phyloP scores from a whole-genome alignment of 768 basidiomycete genomes.

The Neoboletus subvelutipes region DNA sequence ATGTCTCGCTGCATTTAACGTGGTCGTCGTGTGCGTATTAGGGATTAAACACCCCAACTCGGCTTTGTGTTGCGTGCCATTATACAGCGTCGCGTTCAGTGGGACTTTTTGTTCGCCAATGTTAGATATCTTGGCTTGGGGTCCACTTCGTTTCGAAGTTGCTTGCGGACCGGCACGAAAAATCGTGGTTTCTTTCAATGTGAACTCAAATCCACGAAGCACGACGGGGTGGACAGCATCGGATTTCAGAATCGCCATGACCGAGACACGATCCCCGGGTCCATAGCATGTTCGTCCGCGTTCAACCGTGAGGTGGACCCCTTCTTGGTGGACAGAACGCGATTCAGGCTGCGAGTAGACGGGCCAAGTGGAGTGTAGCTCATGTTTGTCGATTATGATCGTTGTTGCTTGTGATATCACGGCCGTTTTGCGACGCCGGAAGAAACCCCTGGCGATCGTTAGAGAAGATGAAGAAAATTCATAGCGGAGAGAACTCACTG shows the following conservation, averaged over 20 bases:
- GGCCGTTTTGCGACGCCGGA: conserved; percentile 75
- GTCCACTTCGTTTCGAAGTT: conserved; percentile 51
- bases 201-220: conserved; percentile 82
- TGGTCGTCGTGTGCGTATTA: conserved; percentile 72
- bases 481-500: conserved; percentile 45
- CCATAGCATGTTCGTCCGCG: conserved; percentile 80
- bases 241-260: conserved; percentile 71
- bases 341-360: conserved; percentile 78
- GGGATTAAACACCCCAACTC: conserved; percentile 74
- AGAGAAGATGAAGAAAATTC: background rate
- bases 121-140: conserved; percentile 51
- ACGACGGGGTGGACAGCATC: conserved; percentile 66
- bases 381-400: conserved; percentile 90
- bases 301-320: conserved; percentile 72
- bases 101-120: conserved; percentile 73
- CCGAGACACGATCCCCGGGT: conserved; percentile 76
- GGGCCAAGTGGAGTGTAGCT: conserved; percentile 92
- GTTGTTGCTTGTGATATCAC: conserved; percentile 64
- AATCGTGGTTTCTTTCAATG: conserved; percentile 73
- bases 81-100: conserved; percentile 71
- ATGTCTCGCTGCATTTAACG: conserved; percentile 77
- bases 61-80: conserved; percentile 66
- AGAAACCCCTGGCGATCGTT: conserved; percentile 51
- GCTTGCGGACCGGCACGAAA: conserved; percentile 63
- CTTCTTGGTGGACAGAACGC: conserved; percentile 64